Percentiles rank a stretch among this genome's conserved stretches.
These are phyloP conservation scores for Pythium utonaiense DNA, from an alignment of 352 stramenopile species.

Conservation along the genomic window DNA sequence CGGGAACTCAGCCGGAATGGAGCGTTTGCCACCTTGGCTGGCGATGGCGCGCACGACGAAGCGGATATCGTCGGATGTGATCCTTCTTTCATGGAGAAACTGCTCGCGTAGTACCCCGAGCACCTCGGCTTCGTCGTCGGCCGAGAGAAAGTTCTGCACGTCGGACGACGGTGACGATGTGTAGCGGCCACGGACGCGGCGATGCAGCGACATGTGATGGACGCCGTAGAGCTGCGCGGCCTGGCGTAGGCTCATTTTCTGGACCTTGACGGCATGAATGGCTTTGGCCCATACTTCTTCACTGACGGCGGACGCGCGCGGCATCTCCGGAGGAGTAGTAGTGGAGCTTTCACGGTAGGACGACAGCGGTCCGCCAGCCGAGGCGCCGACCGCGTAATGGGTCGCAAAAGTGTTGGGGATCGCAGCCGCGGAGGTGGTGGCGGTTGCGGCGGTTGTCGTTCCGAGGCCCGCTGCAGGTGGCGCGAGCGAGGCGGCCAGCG, in stretches of 20 bases:
- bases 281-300: conserved; percentile 61
- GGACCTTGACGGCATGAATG: conserved; percentile 58
- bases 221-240: conserved; percentile 60
- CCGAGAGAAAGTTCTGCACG: conserved; percentile 32
- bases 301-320: conserved; percentile 28
- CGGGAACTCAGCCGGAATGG: conserved; percentile 46
- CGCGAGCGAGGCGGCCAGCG: not conserved
- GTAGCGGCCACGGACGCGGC: conserved; percentile 42
- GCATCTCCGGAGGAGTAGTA: conserved; percentile 9
- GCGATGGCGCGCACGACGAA: conserved; percentile 62
- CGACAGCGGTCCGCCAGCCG: not conserved
- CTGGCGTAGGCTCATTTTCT: conserved; percentile 56
- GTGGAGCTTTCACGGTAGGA: not conserved
- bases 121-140: conserved; percentile 48
- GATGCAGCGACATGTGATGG: conserved; percentile 62
- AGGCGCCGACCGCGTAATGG: not conserved
- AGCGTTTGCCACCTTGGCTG: conserved; percentile 33
- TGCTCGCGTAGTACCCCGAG: conserved; percentile 49
- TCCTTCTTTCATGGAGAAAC: conserved; percentile 40
- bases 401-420: not conserved
- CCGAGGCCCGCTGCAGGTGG: not conserved
- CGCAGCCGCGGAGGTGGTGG: not conserved
- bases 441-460: not conserved
- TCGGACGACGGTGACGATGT: conserved; percentile 15
- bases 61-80: conserved; percentile 44